phyloP scores from a whole-genome alignment of 805 yeast genomes.

The Candida berthetii region DNA sequence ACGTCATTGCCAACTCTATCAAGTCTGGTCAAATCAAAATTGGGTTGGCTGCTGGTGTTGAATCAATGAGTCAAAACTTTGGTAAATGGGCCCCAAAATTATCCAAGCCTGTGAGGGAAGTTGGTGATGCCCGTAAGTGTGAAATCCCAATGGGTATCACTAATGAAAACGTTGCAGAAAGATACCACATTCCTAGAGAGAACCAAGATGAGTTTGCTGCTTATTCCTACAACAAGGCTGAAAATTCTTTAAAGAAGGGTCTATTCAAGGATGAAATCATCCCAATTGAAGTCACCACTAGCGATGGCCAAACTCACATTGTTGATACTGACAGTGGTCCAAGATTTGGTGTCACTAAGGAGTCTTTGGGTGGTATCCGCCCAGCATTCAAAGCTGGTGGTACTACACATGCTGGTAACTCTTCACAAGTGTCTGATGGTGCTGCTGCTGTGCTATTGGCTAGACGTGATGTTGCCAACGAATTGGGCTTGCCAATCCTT shows the following conservation, averaged over 20 bases:
- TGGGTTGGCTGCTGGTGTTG: constrained; percentile 91
- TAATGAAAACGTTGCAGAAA: constrained; percentile 80
- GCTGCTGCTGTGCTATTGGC: constrained; percentile 86
- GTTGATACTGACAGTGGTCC: constrained; percentile 86
- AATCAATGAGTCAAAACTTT: constrained; percentile 87
- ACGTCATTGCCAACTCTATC: constrained; percentile 87
- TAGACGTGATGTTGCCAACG: constrained; percentile 80
- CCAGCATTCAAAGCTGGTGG: constrained; percentile 86
- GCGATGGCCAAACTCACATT: constrained; percentile 23
- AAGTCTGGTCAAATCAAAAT: constrained; percentile 81
- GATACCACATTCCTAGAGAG: constrained; percentile 56
- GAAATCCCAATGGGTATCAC: constrained; percentile 95
- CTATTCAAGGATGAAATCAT: constrained; percentile 85
- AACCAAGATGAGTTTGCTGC: constrained; percentile 92
- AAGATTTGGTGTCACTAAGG: constrained; percentile 78
- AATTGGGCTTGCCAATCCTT: constrained; percentile 60
- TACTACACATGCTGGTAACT: constrained; percentile 90
- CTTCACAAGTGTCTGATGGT: constrained; percentile 95
- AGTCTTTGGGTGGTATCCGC: constrained; percentile 63
- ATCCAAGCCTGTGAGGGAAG: constrained; percentile 39
- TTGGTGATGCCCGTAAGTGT: constrained; percentile 60
- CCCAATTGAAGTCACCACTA: constrained; percentile 62
- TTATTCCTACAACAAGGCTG: constrained; percentile 79
- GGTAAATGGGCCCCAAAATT: constrained; percentile 68
- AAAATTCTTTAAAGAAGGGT: constrained; percentile 60